Conservation (phyloP, 108 stramenopile genomes). For the Nitzschia inconspicua region DNA sequence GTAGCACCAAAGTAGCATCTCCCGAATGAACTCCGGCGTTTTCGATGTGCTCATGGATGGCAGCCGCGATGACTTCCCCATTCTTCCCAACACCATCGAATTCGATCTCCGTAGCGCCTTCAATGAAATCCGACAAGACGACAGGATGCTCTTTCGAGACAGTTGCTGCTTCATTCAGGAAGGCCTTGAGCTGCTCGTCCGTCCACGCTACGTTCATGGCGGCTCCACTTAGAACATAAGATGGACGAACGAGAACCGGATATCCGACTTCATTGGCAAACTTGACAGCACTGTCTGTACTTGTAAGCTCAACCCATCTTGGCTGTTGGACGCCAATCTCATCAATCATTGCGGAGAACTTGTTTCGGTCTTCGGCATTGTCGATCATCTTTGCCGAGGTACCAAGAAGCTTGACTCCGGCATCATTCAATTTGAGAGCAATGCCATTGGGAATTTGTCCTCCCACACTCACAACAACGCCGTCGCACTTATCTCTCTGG, state of each 20-base stretch:
- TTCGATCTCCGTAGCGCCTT: conserved; percentile 95
- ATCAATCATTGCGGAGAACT: conserved; percentile 97
- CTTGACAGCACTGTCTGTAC: conserved; percentile 73
- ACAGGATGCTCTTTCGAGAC: conserved; percentile 97
- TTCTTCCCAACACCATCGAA: conserved; percentile 96
- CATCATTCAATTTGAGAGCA: conserved; percentile 86
- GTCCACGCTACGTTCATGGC: conserved; percentile 97
- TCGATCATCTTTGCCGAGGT: conserved; percentile 95
- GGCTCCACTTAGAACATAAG: conserved; percentile 96
- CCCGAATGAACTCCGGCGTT: conserved; percentile 98
- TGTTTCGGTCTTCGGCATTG: conserved; percentile 95
- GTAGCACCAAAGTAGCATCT: conserved; percentile 92
- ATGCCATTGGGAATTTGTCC: conserved; percentile 97
- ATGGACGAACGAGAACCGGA: conserved; percentile 95
- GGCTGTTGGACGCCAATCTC: conserved; percentile 96
- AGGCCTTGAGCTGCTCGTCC: conserved; percentile 87
- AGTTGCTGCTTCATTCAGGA: conserved; percentile 87
- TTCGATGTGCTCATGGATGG: conserved; percentile 98
- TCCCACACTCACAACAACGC: conserved; percentile 92
- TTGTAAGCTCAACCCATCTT: conserved; percentile 91
- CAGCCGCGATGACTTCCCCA: conserved; percentile 92
- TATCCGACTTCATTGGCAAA: conserved; percentile 92
- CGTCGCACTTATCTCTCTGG: conserved; percentile 79
- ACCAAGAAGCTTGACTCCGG: conserved; percentile 93
- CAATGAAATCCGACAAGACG: conserved; percentile 96